Evolutionary conservation across 139 green algal genomes (phyloP), one percentile per base, ranked within the genome.

Genomic region (Chlamydomonas sp.): DNA sequence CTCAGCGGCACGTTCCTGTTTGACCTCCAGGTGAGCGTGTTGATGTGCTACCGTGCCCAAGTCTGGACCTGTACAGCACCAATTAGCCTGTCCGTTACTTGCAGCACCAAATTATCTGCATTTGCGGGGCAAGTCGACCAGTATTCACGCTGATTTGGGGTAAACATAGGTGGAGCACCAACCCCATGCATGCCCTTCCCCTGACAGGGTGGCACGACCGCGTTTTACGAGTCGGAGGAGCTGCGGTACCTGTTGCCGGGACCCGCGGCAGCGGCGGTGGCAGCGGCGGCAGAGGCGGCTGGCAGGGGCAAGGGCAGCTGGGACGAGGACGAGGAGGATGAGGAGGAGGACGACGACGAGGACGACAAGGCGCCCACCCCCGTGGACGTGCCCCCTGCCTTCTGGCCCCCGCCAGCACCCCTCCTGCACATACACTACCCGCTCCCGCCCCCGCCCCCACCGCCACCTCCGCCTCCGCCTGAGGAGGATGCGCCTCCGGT

Each of bases 351-450:
- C 5, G 69, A 60, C 0, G 71, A 60, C 3, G 71, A 77, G n/a
- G n/a, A 77, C 71, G n/a, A 20, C 67, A 15, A 73, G 67, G 67
- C 14, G 14, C 16, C 4, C 72, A 4, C 49, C 57, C 1, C 1
- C 10, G 75, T 8, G 0, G 12, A 6, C 14, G 64, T 63, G 64
- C 73, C 74, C 0, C 14, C 20, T 12, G n/a, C 74, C 0, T 88
- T 77, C 83, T 88, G 83, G 83, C 83, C 83, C 31, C 83, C 86
- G 20, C 79, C 88, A 66, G 82, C 85, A 64, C 83, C 80, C 16
- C 68, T 89, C 15, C 60, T 86, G 62, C 77, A 31, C 6, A 57
- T 91, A 4, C 16, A 88, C 80, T 89, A 90, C n/a, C 89, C 89
- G 0, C 66, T 81, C 62, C 75, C 78, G 14, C 89, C 89, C 18